Percentiles rank a stretch among this genome's conserved stretches.
Conservation (phyloP, 2,329 filamentous ascomycete species). For the Volutella citrinella region DNA sequence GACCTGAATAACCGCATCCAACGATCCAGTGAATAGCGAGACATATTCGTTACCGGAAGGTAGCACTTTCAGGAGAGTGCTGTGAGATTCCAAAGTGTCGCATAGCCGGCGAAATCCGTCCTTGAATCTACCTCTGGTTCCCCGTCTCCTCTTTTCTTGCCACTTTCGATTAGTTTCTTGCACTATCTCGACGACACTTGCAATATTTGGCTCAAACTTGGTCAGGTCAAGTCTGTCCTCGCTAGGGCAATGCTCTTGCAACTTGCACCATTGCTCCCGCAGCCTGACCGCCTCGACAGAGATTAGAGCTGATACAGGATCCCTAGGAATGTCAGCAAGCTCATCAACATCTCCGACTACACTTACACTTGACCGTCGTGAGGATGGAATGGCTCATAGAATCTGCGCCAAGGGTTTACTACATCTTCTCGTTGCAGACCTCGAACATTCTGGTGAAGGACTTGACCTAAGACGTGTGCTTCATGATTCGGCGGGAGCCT, state of each 20-base stretch:
- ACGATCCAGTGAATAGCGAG: conserved; percentile 24
- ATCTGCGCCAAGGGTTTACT: conserved; percentile 9
- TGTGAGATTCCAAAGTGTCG: conserved; percentile 20
- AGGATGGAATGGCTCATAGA: conserved; percentile 9
- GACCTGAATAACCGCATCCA: conserved; percentile 27
- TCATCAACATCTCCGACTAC: too few relatives aligned
- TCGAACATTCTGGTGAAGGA: conserved; percentile 6
- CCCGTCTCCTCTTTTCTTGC: conserved; percentile 8
- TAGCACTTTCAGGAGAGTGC: conserved; percentile 21
- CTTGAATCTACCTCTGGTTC: conserved; percentile 8
- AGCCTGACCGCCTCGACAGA: conserved; percentile 9
- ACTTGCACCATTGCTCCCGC: conserved; percentile 9
- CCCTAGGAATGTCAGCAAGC: background rate
- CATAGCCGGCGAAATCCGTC: conserved; percentile 24
- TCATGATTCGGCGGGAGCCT: conserved; percentile 1
- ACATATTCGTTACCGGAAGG: conserved; percentile 28
- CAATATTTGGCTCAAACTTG: conserved; percentile 6
- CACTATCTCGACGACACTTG: conserved; percentile 11
- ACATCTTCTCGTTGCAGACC: background rate
- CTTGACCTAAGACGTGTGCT: background rate
- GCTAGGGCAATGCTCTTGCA: conserved; percentile 7
- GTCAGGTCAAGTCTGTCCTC: conserved; percentile 9
- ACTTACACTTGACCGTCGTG: too few relatives aligned
- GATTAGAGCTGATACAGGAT: conserved; percentile 7
- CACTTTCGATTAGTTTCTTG: conserved; percentile 1